These are phyloP conservation scores for Xerocomellus intermedius DNA, from an alignment of 768 basidiomycete species.

Conservation along the genomic window DNA sequence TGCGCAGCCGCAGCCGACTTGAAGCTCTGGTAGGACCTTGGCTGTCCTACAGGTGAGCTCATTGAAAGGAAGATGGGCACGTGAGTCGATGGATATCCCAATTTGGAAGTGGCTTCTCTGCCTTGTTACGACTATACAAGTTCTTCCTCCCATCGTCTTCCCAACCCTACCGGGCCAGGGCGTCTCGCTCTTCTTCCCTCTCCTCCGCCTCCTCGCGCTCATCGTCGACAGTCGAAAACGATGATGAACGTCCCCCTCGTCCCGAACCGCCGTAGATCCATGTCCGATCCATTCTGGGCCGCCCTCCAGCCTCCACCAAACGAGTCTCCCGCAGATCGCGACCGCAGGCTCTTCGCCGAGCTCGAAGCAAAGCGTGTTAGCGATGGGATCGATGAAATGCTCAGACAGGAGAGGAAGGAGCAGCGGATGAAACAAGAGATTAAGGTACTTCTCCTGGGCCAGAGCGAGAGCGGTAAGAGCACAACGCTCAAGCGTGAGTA, in stretches of 20 bases:
- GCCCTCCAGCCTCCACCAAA: conserved; percentile 68
- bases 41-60: not conserved
- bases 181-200: conserved; percentile 11
- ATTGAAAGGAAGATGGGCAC: conserved; percentile 6
- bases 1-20: not conserved
- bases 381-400: conserved; percentile 77
- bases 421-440: conserved; percentile 63
- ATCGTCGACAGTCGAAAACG: conserved; percentile 1
- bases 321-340: conserved; percentile 68
- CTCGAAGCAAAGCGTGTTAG: conserved; percentile 69
- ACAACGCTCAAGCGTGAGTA: conserved; percentile 86
- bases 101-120: conserved; percentile 30
- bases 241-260: conserved; percentile 31
- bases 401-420: conserved; percentile 63
- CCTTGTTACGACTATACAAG: conserved; percentile 16
- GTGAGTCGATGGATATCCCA: conserved; percentile 17
- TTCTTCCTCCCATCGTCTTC: conserved; percentile 16
- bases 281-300: conserved; percentile 70
- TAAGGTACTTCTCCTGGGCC: conserved; percentile 77
- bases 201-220: not conserved
- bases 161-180: conserved; percentile 18
- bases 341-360: conserved; percentile 63
- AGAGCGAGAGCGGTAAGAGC: conserved; percentile 89
- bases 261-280: conserved; percentile 41
- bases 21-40: not conserved